Evolutionary conservation across 495 filamentous ascomycete genomes (phyloP).

Genomic region (Arthonia radiata): DNA sequence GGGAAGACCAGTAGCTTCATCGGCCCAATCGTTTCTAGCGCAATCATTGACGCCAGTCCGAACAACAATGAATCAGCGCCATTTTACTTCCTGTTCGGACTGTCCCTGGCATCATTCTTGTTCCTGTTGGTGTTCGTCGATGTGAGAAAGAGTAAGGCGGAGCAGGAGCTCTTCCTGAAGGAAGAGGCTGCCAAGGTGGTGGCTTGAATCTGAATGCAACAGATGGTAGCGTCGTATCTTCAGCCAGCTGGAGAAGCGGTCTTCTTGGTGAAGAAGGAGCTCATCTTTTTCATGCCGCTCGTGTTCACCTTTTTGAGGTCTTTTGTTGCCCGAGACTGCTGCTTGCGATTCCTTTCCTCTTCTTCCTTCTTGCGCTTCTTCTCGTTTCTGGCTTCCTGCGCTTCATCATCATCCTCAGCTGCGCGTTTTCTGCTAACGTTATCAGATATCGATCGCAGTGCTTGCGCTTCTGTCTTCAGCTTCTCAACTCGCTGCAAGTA

Average conservation of each 20-base stretch:
- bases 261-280: slow-evolving; percentile 71
- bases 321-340: slow-evolving; percentile 45
- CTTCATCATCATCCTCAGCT: slow-evolving; percentile 41
- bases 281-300: slow-evolving; percentile 90
- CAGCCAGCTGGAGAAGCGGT: too few relatives aligned
- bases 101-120: slow-evolving; percentile 17
- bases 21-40: slow-evolving; percentile 35
- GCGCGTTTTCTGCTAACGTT: slow-evolving; percentile 57
- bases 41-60: slow-evolving; percentile 37
- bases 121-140: slow-evolving; percentile 28
- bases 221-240: too few relatives aligned
- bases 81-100: slow-evolving; percentile 36
- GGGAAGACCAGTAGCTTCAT: slow-evolving; percentile 41
- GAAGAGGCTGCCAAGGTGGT: too few relatives aligned
- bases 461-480: slow-evolving; percentile 40
- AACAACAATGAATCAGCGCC: slow-evolving; percentile 27
- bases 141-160: slow-evolving; percentile 29
- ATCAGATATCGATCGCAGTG: slow-evolving; percentile 31
- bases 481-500: slow-evolving; percentile 38
- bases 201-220: too few relatives aligned
- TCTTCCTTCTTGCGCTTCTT: slow-evolving; percentile 46
- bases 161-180: slow-evolving; percentile 27
- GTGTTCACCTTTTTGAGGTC: slow-evolving; percentile 74
- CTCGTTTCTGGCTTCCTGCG: slow-evolving; percentile 32
- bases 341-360: slow-evolving; percentile 35